These are phyloP conservation scores for Haematococcus sp. DNA, from an alignment of 139 green algal genomes.

Conservation along the genomic window DNA sequence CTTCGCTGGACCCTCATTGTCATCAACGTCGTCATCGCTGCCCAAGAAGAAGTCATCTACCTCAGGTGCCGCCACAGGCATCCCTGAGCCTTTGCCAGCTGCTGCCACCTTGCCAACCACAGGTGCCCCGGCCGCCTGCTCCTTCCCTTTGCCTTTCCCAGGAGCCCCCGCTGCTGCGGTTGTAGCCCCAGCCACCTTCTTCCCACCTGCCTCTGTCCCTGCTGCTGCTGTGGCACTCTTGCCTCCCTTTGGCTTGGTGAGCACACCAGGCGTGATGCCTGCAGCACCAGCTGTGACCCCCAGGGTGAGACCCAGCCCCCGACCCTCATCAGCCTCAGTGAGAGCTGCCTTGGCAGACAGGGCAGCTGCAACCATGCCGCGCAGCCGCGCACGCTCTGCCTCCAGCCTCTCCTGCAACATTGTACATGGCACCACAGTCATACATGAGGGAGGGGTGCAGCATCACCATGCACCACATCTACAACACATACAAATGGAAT, in stretches of 20 bases:
- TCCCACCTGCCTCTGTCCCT: background rate
- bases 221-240: background rate
- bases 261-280: too few relatives aligned
- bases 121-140: too few relatives aligned
- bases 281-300: background rate
- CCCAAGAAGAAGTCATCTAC: slow-evolving; percentile 48
- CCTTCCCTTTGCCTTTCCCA: background rate
- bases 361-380: slow-evolving; percentile 16
- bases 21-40: slow-evolving; percentile 13
- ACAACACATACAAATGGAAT: too few relatives aligned
- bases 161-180: too few relatives aligned
- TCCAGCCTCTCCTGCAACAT: slow-evolving; percentile 54
- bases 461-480: too few relatives aligned
- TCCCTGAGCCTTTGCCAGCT: too few relatives aligned
- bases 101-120: too few relatives aligned
- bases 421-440: too few relatives aligned
- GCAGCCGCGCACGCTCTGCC: slow-evolving; percentile 52
- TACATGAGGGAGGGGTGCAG: too few relatives aligned
- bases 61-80: background rate
- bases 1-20: background rate
- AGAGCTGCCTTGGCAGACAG: slow-evolving; percentile 56
- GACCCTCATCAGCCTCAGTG: slow-evolving; percentile 75
- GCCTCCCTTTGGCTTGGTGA: background rate
- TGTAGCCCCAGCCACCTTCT: too few relatives aligned
- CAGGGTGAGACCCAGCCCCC: background rate